Evolutionary conservation across 768 basidiomycete species (phyloP), one percentile per base, ranked within the genome.

Genomic region (Lepiota subincarnata): DNA sequence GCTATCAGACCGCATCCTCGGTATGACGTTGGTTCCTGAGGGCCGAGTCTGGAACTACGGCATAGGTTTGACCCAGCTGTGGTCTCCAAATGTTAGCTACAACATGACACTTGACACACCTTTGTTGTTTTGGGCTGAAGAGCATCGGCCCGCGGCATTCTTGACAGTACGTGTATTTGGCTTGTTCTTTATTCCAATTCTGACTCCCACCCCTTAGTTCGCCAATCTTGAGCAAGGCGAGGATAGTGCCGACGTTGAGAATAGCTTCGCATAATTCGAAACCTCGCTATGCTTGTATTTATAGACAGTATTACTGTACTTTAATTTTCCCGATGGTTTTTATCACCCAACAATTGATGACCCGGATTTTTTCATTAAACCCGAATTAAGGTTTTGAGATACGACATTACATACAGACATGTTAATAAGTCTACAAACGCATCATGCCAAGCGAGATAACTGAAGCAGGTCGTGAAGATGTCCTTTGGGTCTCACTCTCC

Each of bases 41-140:
- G 97, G 96, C 59, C 84, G 84, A 51, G 85, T 97, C 31, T 98
- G 97, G 97, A 97, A 97, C 69, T 98, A 97, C 64, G 92, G 93
- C 31, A 86, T 96, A 53, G 93, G 94, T 35, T 75, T 97, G 44
- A 96, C 95, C 3, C 92, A 97, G 68, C 66, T 92, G 57, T 98
- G 93, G 92, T 80, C 89, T 6, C 81, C 91, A 34, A 89, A 74
- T 61, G 68, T 95, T 59, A 79, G 83, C 35, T 98, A 91, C 64
- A 79, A 83, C 16, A 87, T 96, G 79, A 82, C 81, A 24, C 73
- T 98, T 55, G 95, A 96, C 66, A 95, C 91, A n/a, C 95, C 95
- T 11, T 75, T 95, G 26, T 73, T 88, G 55, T 98, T 97, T 83
- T 98, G 95, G 95, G 88, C 92, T 0, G 92, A 95, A 68, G 89